Percentiles rank a stretch among this genome's conserved stretches.
Evolutionary conservation across 1,139 yeast species (phyloP).

Genomic region (Petasospora rhodanensis): DNA sequence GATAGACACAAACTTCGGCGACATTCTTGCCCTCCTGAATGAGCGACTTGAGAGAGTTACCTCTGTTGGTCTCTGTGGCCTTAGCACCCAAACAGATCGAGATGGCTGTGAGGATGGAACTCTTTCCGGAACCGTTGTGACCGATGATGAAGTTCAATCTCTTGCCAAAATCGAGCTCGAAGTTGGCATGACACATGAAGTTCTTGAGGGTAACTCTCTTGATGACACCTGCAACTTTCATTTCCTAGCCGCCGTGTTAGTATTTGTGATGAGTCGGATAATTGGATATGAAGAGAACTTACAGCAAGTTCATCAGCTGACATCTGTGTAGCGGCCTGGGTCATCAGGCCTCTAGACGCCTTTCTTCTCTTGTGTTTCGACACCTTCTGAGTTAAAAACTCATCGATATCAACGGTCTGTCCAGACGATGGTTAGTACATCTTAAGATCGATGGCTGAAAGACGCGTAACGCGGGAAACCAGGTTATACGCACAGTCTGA

Average conservation of each 20-base stretch:
- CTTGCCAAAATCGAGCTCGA: constrained; percentile 75
- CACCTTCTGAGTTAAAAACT: constrained; percentile 16
- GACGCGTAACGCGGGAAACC: neutral
- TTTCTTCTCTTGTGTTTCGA: constrained; percentile 8
- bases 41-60: constrained; percentile 60
- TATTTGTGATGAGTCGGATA: neutral
- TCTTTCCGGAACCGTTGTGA: constrained; percentile 92
- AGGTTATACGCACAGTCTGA: neutral
- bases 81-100: constrained; percentile 92
- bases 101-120: constrained; percentile 88
- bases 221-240: constrained; percentile 34
- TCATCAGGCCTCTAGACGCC: too few relatives aligned
- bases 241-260: neutral
- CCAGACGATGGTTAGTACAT: constrained; percentile 1
- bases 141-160: constrained; percentile 89
- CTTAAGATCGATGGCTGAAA: too few relatives aligned
- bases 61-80: constrained; percentile 88
- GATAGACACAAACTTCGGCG: constrained; percentile 55
- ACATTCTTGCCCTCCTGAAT: constrained; percentile 73
- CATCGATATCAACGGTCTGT: constrained; percentile 13
- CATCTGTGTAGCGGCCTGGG: constrained; percentile 5
- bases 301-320: constrained; percentile 1
- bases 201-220: constrained; percentile 54
- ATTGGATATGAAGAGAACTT: neutral
- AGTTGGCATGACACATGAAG: constrained; percentile 83